Evolutionary conservation across 331 rosid genomes (phyloP), one percentile per base, ranked within the genome.

Genomic region (Dryas integrifolia): DNA sequence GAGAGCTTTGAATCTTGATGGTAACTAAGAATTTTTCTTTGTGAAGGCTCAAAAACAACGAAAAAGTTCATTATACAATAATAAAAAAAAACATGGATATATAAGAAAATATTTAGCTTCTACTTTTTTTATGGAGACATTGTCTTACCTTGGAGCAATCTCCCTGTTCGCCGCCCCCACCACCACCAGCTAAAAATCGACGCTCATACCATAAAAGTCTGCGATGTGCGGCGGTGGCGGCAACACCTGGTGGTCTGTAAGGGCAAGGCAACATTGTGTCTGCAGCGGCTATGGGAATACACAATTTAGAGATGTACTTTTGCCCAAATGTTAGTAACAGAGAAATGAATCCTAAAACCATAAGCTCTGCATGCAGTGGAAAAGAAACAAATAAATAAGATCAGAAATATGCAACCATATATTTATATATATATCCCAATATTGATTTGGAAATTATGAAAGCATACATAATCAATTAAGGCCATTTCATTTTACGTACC

Each of bases 311-410:
- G 30, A 95, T 89, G 86, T 77, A 88, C 74, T 10, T 75, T 86
- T 91, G 98, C 9, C 93, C 90, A 71, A 95, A 95, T 70, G 98
- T 92, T 73, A 95, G 82, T 18, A 95, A 70, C 53, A 95, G 82
- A 35, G 98, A 95, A 66, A 95, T 95, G 81, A 95, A 95, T 41
- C 98, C 98, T 76, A 95, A 81, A 82, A 95, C 84, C 98, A 95
- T 95, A 67, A 95, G 91, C 88, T 95, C 98, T 95, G 97, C 89
- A 77, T 15, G 12, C 38, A 48, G 4, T 10, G 24, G 24, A 21
- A 9, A 5, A 63, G 8, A 47, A 43, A 53, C 2, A 58, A 39
- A 53, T 16, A 5, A 15, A 4, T 15, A 18, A 46, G 6, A 61
- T 11, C 56, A 14, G 50, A 52, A 30, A 0, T 21, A 5, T 12